Evolutionary conservation across 371 early-diverging fungal genomes (phyloP), one percentile per base, ranked within the genome.

Genomic region (Rhizopus sp.): DNA sequence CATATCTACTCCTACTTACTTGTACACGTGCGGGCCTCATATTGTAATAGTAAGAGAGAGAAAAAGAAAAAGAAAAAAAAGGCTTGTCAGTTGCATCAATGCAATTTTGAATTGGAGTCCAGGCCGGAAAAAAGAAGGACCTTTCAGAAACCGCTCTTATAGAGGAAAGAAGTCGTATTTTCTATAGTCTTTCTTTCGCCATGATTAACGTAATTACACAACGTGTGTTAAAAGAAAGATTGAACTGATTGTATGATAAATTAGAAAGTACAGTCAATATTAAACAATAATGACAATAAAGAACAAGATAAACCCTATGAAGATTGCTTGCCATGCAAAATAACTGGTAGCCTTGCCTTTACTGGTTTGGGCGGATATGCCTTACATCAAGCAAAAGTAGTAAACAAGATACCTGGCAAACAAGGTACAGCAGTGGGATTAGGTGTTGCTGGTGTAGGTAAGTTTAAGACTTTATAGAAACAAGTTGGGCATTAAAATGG

Each of bases 381-480:
- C 13, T 55, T 78, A 30, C 60, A 50, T 32, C 74, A 78, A 42
- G 72, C 79, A 7, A 38, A 37, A 4, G 59, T 60, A 30, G 16
- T 78, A n/a, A 60, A 70, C 37, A 71, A 66, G 39, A 8, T 72
- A 0, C 72, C 79, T 9, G 69, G 70, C 2, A 71, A 65, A 63
- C 56, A 62, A 44, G 61, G 57, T 34, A 68, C 70, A 6, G 79
- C 72, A 3, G 67, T 78, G 0, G 76, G 76, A 4, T 50, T 78
- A 13, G 79, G 79, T 12, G 79, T 73, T 1, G 59, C 62, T 9
- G 79, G 79, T 31, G 70, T 70, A 15, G 55, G 79, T 75, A 72
- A 69, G 53, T 48, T 15, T 4, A 5, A 58, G 3, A 16, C 3
- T 31, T 7, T 41, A 29, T 15, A 29, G 9, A 31, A 4, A 5